Base-by-base conservation (phyloP, 2,329 filamentous ascomycete species). In the Colletotrichum somersetense region DNA sequence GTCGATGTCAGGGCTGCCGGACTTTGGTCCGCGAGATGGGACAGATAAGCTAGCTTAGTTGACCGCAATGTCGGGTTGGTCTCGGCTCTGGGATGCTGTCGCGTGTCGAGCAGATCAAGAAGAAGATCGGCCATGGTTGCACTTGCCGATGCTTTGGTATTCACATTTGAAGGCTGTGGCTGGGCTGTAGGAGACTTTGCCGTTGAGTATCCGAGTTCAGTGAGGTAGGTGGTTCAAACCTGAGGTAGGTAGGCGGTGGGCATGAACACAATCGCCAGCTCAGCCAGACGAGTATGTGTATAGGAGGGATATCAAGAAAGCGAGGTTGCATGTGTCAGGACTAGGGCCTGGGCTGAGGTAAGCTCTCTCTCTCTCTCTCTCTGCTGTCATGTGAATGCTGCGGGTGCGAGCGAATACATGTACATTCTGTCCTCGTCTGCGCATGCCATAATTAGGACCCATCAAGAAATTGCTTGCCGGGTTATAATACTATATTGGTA, bases 21-120 rank as follows among this genome's bases (percentile, higher is more conserved):
- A 16, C 93, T 90, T 65, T 97, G 91, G 3, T 93, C 93, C 7
- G 93, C 91, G 57, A 98, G 86, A 73, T 91, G 90, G 72, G 90
- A 88, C 58, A 98, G 90, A 81, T 98, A 99, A 64, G 88, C 85
- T 63, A 89, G 84, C 58, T 70, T 74, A 42, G 52, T 61, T 52
- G 61, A 44, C 40, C 66, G 59, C 14, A 57, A 26, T 48, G 50
- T 63, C 52, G 58, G 14, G 33, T 46, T 61, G 18, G 46, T n/a
- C 26, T 61, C 59, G 33, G 55, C 26, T 26, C 12, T 55, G 20
- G 16, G 48, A 30, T 78, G 42, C 80, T 58, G 74, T 75, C 56
- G 75, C 56, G 63, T 75, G 71, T 57, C 63, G 76, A 76, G 86
- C 53, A 96, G 86, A 70, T 96, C 93, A 77, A 93, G 91, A 50